Evolutionary conservation across 2,329 filamentous ascomycete species (phyloP).

Genomic region (Emydomyces testavorans): DNA sequence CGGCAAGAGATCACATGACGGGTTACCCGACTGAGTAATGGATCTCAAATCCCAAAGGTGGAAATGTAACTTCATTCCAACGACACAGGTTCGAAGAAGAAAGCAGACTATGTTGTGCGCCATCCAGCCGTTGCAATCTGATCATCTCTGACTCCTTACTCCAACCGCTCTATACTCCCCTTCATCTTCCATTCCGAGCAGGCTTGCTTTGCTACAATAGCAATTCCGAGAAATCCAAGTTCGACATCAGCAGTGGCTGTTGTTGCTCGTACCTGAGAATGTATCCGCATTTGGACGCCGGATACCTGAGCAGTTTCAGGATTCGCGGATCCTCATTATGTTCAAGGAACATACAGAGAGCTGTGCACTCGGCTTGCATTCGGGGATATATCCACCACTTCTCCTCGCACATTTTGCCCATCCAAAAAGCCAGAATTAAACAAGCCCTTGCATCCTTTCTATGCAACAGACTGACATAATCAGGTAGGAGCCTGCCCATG

Average conservation of each 20-base stretch:
- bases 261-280: constrained; percentile 17
- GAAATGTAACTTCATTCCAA: not conserved
- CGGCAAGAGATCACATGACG: not conserved
- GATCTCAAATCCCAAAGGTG: not conserved
- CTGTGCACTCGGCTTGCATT: constrained; percentile 26
- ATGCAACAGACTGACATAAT: constrained; percentile 23
- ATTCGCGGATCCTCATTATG: constrained; percentile 22
- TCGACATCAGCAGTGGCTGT: constrained; percentile 8
- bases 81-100: not conserved
- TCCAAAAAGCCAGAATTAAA: constrained; percentile 29
- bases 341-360: constrained; percentile 31
- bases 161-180: not conserved
- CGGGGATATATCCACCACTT: constrained; percentile 26
- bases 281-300: constrained; percentile 27
- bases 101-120: no score
- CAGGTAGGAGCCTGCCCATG: constrained; percentile 27
- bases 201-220: not conserved
- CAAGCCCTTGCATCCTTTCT: constrained; percentile 26
- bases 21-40: not conserved
- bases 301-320: constrained; percentile 25
- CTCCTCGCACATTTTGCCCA: constrained; percentile 22
- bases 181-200: not conserved
- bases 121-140: no score
- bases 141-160: not conserved
- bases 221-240: constrained; percentile 4